phyloP scores from a whole-genome alignment of 75 land plant genomes.

The Pinus taeda region DNA sequence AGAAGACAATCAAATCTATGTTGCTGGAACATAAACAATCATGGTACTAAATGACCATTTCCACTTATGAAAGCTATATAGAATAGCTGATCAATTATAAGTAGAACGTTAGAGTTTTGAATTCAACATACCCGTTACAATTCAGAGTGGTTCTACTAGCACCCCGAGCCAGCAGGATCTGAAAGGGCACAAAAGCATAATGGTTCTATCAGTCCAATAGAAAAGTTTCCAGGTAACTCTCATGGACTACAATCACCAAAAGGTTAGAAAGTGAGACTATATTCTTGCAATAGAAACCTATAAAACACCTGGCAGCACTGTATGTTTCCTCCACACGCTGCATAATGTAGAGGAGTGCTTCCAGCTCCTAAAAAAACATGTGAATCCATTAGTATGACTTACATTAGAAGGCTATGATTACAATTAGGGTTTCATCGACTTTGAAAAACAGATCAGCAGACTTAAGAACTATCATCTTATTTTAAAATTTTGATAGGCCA shows the following conservation, averaged over 20 bases:
- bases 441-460: conserved; percentile 9
- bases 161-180: conserved; percentile 74
- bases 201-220: neutral
- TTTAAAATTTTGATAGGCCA: neutral
- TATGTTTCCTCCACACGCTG: conserved; percentile 89
- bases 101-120: neutral
- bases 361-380: conserved; percentile 60
- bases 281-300: neutral
- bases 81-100: neutral
- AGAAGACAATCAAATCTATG: neutral
- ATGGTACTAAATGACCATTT: neutral
- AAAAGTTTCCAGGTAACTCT: neutral
- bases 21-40: neutral
- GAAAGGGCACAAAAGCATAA: conserved; percentile 9
- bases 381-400: conserved; percentile 4
- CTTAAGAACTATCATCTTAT: neutral
- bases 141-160: conserved; percentile 63
- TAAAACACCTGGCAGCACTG: conserved; percentile 79
- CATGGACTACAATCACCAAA: neutral
- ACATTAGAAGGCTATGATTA: neutral
- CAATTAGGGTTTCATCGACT: neutral
- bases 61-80: neutral
- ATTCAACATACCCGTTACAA: conserved; percentile 73
- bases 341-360: conserved; percentile 88
- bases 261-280: neutral